These are phyloP conservation scores for Ephemerocybe angulata DNA, from an alignment of 768 basidiomycete genomes.

Conservation along the genomic window DNA sequence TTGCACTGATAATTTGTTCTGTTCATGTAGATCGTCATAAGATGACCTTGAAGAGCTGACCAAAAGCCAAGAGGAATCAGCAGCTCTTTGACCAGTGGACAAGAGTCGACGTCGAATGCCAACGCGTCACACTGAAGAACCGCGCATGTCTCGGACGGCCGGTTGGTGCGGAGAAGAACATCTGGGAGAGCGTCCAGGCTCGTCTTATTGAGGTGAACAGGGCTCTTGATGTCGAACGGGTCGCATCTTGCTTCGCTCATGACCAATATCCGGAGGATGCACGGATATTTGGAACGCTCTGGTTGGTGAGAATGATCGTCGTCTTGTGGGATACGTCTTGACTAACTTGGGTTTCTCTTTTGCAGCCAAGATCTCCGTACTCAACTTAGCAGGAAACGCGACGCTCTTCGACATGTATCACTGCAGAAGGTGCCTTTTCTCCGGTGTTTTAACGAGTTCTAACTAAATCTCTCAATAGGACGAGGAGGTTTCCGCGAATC, in stretches of 20 bases:
- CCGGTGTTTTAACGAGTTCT: conserved; percentile 7
- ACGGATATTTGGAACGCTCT: conserved; percentile 79
- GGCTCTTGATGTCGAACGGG: conserved; percentile 70
- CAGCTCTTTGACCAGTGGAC: conserved; percentile 72
- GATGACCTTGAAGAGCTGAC: conserved; percentile 67
- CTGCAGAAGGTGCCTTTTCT: conserved; percentile 53
- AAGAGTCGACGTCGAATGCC: conserved; percentile 71
- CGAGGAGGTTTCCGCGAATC: conserved; percentile 67
- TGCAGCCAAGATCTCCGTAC: conserved; percentile 67
- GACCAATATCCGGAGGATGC: conserved; percentile 87
- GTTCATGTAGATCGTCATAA: conserved; percentile 69
- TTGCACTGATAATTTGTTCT: no score
- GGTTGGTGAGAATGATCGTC: conserved; percentile 77
- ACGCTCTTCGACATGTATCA: conserved; percentile 64
- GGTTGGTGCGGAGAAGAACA: conserved; percentile 85
- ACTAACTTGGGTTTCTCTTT: no score
- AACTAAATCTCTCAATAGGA: conserved; percentile 37
- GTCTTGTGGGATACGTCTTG: conserved; percentile 79
- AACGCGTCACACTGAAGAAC: conserved; percentile 65
- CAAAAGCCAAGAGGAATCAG: conserved; percentile 66
- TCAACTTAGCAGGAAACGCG: conserved; percentile 72
- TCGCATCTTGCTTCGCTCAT: conserved; percentile 85
- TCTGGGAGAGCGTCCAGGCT: conserved; percentile 84
- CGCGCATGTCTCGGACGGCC: conserved; percentile 53
- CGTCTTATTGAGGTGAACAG: conserved; percentile 87